A percentile compares a stretch with the other conserved stretches of the same genome.
phyloP scores from a whole-genome alignment of 225 moss, liverwort and hornwort genomes.

The Pseudisothecium myosuroides region DNA sequence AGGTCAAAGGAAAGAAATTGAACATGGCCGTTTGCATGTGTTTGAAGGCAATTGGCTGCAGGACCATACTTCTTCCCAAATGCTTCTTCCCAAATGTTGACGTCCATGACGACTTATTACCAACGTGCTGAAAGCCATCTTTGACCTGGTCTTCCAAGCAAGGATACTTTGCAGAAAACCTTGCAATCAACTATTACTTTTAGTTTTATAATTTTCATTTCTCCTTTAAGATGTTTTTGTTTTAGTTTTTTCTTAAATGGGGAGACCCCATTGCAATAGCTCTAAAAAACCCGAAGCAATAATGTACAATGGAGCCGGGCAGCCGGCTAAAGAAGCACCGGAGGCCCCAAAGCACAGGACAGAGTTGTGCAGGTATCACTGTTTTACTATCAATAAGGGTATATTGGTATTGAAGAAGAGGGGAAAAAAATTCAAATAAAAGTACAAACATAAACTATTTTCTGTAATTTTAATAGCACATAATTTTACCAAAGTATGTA shows the following conservation, averaged over 20 bases:
- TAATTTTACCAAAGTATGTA: no score
- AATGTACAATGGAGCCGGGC: no score
- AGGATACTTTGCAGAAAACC: no score
- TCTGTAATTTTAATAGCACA: background rate
- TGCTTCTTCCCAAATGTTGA: background rate
- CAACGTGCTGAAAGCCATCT: background rate
- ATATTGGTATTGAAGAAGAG: background rate
- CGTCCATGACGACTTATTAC: background rate
- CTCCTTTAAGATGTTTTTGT: background rate
- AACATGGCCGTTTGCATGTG: background rate
- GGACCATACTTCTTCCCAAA: background rate
- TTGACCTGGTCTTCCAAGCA: background rate
- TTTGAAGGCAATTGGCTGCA: background rate
- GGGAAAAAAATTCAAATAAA: background rate
- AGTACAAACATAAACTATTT: accelerated
- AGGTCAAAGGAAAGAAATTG: background rate
- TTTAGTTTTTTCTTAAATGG: no score
- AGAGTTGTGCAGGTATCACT: no score
- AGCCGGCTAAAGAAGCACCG: no score
- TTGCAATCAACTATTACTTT: background rate
- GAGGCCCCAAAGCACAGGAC: no score
- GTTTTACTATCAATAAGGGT: background rate
- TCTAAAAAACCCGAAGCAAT: no score
- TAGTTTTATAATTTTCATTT: no score
- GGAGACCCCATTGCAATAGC: no score